These are phyloP conservation scores for Leishmania martiniquensis DNA, from an alignment of 208 protist genomes.

Conservation along the genomic window DNA sequence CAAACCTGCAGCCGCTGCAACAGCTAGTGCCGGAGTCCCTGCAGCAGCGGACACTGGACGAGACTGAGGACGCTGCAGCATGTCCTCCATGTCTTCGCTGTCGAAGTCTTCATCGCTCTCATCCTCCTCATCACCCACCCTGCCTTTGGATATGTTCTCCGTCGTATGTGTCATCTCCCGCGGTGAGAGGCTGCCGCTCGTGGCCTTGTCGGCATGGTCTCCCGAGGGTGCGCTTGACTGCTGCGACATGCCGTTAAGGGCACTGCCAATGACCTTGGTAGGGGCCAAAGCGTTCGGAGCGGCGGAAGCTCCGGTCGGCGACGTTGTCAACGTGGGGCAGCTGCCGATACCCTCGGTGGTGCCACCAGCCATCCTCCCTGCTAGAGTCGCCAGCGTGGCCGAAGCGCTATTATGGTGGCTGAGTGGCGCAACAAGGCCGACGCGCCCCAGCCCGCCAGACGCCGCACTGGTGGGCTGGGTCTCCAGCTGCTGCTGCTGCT, in stretches of 20 bases:
- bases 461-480: not conserved
- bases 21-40: not conserved
- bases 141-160: conserved; percentile 22
- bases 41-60: not conserved
- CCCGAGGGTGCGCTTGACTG: conserved; percentile 4
- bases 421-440: not conserved
- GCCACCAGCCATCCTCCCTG: not conserved
- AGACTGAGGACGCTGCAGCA: conserved; percentile 32
- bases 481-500: not conserved
- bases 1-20: not conserved
- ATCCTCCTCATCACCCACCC: conserved; percentile 25
- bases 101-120: conserved; percentile 55
- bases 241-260: not conserved
- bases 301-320: not conserved
- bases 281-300: not conserved
- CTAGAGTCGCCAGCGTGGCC: not conserved
- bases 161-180: conserved; percentile 31
- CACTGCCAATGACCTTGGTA: not conserved
- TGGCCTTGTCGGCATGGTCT: conserved; percentile 7
- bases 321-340: not conserved
- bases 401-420: not conserved
- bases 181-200: conserved; percentile 21
- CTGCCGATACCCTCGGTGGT: not conserved
- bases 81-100: conserved; percentile 55
- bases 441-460: not conserved